These are phyloP conservation scores for Ophiosphaerella narmari DNA, from an alignment of 2,329 filamentous ascomycete species.

Conservation along the genomic window DNA sequence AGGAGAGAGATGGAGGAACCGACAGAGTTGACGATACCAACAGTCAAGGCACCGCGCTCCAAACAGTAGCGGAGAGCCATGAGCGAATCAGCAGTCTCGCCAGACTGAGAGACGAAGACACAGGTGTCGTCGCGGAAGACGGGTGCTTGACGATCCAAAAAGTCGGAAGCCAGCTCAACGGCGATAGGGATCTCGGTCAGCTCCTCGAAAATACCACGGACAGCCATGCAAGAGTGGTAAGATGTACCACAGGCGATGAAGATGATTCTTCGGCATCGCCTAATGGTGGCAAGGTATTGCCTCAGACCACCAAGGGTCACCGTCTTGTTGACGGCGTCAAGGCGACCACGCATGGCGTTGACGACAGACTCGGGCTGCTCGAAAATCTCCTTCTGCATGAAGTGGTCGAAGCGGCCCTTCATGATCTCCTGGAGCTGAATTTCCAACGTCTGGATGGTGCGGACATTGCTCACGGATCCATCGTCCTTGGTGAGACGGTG, in stretches of 20 bases:
- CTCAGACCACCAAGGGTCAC: constrained; percentile 95
- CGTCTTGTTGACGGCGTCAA: constrained; percentile 90
- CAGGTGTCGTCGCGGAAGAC: constrained; percentile 99
- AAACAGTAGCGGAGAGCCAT: constrained; percentile 97
- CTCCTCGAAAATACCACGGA: constrained; percentile 96
- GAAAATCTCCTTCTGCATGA: constrained; percentile 99
- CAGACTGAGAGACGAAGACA: constrained; percentile 98
- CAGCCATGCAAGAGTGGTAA: constrained; percentile 99
- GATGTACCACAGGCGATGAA: constrained; percentile 99
- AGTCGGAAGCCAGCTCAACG: constrained; percentile 96
- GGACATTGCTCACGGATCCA: constrained; percentile 86
- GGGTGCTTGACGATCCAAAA: constrained; percentile 92
- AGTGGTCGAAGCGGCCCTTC: constrained; percentile 99
- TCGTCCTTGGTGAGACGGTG: constrained; percentile 97
- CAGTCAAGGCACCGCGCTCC: constrained; percentile 94
- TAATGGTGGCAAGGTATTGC: constrained; percentile 95
- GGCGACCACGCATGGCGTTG: constrained; percentile 99
- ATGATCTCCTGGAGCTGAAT: constrained; percentile 99
- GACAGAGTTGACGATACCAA: constrained; percentile 98
- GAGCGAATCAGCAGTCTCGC: constrained; percentile 96
- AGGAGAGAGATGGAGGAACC: constrained; percentile 98
- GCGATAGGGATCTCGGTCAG: constrained; percentile 96
- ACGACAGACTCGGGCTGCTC: constrained; percentile 99
- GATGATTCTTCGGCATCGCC: constrained; percentile 94
- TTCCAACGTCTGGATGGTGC: constrained; percentile 97